These are phyloP conservation scores for Pseudophaeomoniella oleicola DNA, from an alignment of 2,329 filamentous ascomycete genomes.

Conservation along the genomic window DNA sequence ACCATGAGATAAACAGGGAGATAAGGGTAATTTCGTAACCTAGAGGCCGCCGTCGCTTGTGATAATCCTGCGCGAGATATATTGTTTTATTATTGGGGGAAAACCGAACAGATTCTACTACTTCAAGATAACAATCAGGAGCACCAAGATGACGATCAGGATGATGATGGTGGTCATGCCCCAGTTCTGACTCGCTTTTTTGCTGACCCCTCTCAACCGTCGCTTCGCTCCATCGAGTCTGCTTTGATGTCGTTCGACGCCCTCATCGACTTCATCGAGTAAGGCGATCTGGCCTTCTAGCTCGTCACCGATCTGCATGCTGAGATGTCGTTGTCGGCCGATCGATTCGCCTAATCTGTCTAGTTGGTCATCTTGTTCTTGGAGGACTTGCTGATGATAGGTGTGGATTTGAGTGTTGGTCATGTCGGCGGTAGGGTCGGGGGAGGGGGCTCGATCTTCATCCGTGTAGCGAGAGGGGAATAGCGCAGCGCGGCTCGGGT, in stretches of 20 bases:
- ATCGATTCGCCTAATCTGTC: slow-evolving; percentile 78
- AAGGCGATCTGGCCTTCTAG: slow-evolving; percentile 79
- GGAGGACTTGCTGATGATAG: slow-evolving; percentile 66
- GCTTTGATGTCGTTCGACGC: slow-evolving; percentile 65
- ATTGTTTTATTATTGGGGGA: too few relatives aligned
- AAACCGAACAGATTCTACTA: too few relatives aligned
- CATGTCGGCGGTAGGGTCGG: slow-evolving; percentile 47
- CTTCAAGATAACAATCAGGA: slow-evolving; percentile 73
- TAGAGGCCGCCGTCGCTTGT: too few relatives aligned
- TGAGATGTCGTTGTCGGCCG: slow-evolving; percentile 75
- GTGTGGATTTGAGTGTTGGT: slow-evolving; percentile 75
- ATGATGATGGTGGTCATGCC: slow-evolving; percentile 71
- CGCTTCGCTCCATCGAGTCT: slow-evolving; percentile 62
- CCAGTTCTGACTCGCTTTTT: slow-evolving; percentile 69
- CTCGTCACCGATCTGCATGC: slow-evolving; percentile 93
- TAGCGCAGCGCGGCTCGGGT: slow-evolving; percentile 40
- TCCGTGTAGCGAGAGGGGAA: slow-evolving; percentile 33
- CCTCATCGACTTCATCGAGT: slow-evolving; percentile 75
- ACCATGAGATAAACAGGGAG: too few relatives aligned
- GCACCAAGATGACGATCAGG: slow-evolving; percentile 65
- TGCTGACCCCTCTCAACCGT: slow-evolving; percentile 55
- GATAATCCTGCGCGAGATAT: background rate
- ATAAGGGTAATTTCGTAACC: too few relatives aligned
- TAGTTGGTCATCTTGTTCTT: slow-evolving; percentile 89
- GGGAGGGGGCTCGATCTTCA: slow-evolving; percentile 38